Evolutionary conservation across 1,284 basidiomycete species (phyloP), one percentile per base, ranked within the genome.

Genomic region (Tetrapyrgos nigripes): DNA sequence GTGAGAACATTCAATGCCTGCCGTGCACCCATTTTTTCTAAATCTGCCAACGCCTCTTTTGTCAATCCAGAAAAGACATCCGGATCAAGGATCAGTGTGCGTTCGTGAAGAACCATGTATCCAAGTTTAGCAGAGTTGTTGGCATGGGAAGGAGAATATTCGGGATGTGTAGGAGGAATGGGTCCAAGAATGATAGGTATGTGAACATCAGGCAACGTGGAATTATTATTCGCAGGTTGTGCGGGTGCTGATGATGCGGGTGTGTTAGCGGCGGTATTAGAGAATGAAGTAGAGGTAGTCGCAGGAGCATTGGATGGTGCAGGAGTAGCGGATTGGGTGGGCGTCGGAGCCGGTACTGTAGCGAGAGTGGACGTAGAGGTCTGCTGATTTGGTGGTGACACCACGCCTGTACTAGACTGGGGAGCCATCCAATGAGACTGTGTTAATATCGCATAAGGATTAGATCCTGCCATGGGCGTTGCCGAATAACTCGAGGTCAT

Each of bases 1-100:
- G 94, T 94, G 50, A 97, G 76, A 23, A 93, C 88, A 66, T 88
- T 86, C 56, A 97, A 75, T 9, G 94, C 93, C 67, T 91, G 89
- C 70, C 91, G 87, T 1, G 93, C 91, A 3, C 94, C 93, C 67
- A 94, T 83, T 43, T 84, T 83, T 72, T 94, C 92, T 45, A 96
- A 79, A 55, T 92, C 88, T 56, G 81, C 82, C 50, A 97, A 75
- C 71, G 92, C 89, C 58, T 89, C 88, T 31, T 82, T 77, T 1
- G 88, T 87, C 10, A 97, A 83, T 61, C 89, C 88, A 5, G 89
- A 85, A 70, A 97, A 97, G 43, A 97, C 91, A 26, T 83, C 81
- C 2, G 94, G 94, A 67, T 92, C 92, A 35, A 97, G 83, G 63
- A 94, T 87, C 27, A 97, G 85, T 51, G 86, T 90, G 59, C 92